These are phyloP conservation scores for Wallacemonas sp. DNA, from an alignment of 208 protist genomes.

Conservation along the genomic window DNA sequence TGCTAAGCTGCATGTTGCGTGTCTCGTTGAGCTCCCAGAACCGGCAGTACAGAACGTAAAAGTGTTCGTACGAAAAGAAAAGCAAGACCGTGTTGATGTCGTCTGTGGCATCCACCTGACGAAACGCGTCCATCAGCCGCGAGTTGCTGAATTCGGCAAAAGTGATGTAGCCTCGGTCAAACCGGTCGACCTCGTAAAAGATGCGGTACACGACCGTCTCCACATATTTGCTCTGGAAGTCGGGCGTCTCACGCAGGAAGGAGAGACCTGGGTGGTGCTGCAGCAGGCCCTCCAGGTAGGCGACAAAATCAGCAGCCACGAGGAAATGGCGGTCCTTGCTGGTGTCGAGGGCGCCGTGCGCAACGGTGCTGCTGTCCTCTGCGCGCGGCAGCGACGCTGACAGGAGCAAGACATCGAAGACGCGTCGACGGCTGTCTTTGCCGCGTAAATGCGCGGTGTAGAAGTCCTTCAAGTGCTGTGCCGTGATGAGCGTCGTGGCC, in stretches of 20 bases:
- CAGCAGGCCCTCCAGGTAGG: constrained; percentile 81
- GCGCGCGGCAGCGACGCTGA: constrained; percentile 33
- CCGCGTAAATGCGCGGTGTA: constrained; percentile 70
- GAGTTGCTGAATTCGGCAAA: constrained; percentile 77
- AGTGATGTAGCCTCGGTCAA: constrained; percentile 76
- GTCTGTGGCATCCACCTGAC: constrained; percentile 77
- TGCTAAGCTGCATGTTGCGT: constrained; percentile 92
- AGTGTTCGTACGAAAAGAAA: constrained; percentile 99
- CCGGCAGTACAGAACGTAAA: constrained; percentile 99
- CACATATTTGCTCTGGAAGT: constrained; percentile 95
- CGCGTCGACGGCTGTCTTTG: constrained; percentile 67
- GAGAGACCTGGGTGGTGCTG: constrained; percentile 91
- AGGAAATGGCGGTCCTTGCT: constrained; percentile 36
- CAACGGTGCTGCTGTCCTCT: background rate
- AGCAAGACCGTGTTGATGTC: constrained; percentile 92
- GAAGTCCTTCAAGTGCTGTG: constrained; percentile 72
- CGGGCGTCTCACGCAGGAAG: constrained; percentile 92
- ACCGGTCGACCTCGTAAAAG: constrained; percentile 94
- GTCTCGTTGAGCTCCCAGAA: constrained; percentile 98
- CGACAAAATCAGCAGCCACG: constrained; percentile 72
- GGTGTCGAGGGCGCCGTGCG: background rate
- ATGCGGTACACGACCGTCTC: constrained; percentile 96
- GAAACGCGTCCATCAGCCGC: constrained; percentile 78
- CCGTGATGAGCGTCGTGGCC: constrained; percentile 37
- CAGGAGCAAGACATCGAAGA: constrained; percentile 83